phyloP scores from a whole-genome alignment of 306 rosid species.

The Cucurbita argyrosperma region DNA sequence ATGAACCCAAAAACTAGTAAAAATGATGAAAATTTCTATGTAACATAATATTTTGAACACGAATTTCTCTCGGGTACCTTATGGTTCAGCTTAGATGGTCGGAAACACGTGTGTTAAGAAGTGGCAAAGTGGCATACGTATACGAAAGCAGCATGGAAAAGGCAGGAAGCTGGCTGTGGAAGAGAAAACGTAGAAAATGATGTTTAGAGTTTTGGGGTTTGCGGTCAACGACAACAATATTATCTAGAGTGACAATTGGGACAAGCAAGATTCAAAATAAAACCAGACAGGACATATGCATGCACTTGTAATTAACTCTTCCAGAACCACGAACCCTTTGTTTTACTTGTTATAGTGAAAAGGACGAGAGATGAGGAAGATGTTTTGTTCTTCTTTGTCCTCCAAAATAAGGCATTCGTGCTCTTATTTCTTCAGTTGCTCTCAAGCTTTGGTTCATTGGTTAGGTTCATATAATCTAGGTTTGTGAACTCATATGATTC shows the following conservation, averaged over 20 bases:
- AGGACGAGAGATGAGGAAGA: neutral
- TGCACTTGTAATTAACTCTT: neutral
- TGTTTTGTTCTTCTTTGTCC: neutral
- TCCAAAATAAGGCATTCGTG: neutral
- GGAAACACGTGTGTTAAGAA: neutral
- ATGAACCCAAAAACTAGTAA: too few species aligned
- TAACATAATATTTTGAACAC: too few species aligned
- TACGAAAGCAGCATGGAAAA: neutral
- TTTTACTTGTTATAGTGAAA: neutral
- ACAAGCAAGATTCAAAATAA: neutral
- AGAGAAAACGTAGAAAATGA: neutral
- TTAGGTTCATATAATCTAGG: neutral
- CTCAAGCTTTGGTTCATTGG: neutral
- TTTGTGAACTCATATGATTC: neutral
- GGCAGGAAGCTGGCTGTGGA: neutral
- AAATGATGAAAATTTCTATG: too few species aligned
- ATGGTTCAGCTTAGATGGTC: too few species aligned
- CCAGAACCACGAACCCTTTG: neutral
- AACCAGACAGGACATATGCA: slow-evolving; percentile 2
- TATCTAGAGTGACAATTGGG: neutral
- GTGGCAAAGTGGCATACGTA: neutral
- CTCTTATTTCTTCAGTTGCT: neutral
- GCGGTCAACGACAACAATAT: neutral
- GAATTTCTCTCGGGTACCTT: too few species aligned
- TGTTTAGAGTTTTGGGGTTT: neutral